These are phyloP conservation scores for Neurospora sp. DNA, from an alignment of 495 filamentous ascomycete species.

Conservation along the genomic window DNA sequence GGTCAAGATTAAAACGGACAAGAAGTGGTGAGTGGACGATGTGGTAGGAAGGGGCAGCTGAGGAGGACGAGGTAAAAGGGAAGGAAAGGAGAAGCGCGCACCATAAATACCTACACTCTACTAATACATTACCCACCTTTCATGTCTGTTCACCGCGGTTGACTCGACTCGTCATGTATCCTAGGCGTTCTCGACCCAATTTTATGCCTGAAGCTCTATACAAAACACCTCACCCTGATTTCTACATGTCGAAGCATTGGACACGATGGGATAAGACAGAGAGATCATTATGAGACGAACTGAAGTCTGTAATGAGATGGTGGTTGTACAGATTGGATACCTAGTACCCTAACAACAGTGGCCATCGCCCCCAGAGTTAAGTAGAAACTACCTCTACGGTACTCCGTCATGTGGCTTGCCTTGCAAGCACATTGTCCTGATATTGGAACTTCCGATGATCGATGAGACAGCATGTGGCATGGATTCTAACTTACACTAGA, in stretches of 20 bases:
- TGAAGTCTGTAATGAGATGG: neutral
- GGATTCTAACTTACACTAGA: too few species aligned
- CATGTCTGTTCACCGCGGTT: neutral
- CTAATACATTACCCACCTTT: neutral
- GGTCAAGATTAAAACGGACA: conserved; percentile 20
- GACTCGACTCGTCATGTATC: neutral
- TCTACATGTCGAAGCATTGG: neutral
- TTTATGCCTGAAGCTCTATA: neutral
- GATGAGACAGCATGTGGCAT: too few species aligned
- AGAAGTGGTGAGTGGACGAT: neutral
- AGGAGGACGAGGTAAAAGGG: neutral
- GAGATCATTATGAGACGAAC: neutral
- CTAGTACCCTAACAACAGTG: neutral
- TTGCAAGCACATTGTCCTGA: neutral
- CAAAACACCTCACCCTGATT: neutral
- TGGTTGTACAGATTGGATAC: neutral
- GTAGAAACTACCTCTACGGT: neutral
- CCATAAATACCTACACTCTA: neutral
- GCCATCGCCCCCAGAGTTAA: neutral
- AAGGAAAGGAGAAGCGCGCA: neutral
- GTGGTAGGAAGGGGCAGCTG: neutral
- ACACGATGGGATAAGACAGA: neutral
- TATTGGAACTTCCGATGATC: neutral
- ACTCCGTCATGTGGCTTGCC: neutral
- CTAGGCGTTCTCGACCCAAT: neutral